Conservation (phyloP, 1,284 basidiomycete species). For the Trametes polyzona region DNA sequence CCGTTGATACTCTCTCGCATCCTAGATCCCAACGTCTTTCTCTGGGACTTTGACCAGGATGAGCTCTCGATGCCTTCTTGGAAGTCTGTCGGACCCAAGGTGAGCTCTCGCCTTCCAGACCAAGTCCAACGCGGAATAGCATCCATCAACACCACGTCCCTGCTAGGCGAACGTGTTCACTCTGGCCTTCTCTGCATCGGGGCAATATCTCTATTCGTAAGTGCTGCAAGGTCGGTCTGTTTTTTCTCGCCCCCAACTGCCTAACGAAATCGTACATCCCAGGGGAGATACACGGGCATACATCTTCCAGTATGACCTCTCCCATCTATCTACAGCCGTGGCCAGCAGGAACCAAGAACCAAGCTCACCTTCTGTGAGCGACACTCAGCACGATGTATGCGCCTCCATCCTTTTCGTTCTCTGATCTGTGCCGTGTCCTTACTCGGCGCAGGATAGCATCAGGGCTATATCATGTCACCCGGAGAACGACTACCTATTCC, state of each 20-base stretch:
- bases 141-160: neutral
- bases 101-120: no score
- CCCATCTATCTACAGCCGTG: constrained; percentile 27
- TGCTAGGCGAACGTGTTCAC: constrained; percentile 70
- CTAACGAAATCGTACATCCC: neutral
- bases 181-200: constrained; percentile 67
- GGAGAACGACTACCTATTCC: constrained; percentile 62
- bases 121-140: constrained; percentile 16
- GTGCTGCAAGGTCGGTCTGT: constrained; percentile 29
- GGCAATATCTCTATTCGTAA: constrained; percentile 66
- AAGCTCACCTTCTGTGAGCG: constrained; percentile 1
- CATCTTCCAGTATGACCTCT: constrained; percentile 62
- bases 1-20: no score
- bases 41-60: constrained; percentile 77
- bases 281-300: constrained; percentile 68
- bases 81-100: constrained; percentile 54
- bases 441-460: constrained; percentile 55
- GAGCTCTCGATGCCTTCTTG: constrained; percentile 51
- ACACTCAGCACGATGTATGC: constrained; percentile 13
- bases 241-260: neutral
- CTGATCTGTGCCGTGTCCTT: neutral
- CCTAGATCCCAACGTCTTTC: constrained; percentile 59
- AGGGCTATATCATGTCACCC: constrained; percentile 66
- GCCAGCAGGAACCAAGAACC: constrained; percentile 15
- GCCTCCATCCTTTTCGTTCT: neutral